Conservation (phyloP, 2,329 filamentous ascomycete species). For the Paecilomyces fulvus region DNA sequence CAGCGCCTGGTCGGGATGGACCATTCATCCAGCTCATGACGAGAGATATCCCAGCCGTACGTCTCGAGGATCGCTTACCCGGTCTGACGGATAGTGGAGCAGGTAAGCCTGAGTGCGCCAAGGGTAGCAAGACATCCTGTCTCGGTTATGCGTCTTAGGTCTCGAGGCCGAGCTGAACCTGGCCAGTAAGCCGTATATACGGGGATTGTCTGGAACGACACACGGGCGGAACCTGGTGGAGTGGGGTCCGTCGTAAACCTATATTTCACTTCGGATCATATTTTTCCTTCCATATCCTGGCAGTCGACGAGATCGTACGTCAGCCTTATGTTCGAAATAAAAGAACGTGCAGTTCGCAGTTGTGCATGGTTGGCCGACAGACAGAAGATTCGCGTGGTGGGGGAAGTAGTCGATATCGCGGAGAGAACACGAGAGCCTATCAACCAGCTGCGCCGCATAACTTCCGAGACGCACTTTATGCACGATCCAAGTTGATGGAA, state of each 20-base stretch:
- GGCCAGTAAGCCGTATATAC: background rate
- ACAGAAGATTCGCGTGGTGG: background rate
- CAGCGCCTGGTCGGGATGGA: background rate
- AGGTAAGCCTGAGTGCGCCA: background rate
- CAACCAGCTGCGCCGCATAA: constrained; percentile 4
- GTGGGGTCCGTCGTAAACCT: background rate
- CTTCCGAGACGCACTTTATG: constrained; percentile 7
- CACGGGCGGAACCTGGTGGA: background rate
- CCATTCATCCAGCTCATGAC: background rate
- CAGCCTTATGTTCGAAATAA: constrained; percentile 11
- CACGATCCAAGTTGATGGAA: constrained; percentile 10
- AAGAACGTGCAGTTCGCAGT: background rate
- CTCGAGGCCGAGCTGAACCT: background rate
- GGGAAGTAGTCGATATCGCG: constrained; percentile 6
- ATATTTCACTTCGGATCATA: constrained; percentile 51
- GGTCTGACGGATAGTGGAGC: background rate
- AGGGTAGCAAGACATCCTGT: background rate
- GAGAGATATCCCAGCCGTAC: background rate
- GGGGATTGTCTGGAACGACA: background rate
- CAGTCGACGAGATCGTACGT: constrained; percentile 9
- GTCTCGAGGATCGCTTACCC: background rate
- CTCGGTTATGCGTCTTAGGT: background rate
- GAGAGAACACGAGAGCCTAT: constrained; percentile 15
- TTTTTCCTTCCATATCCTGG: constrained; percentile 97
- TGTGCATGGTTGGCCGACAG: constrained; percentile 12